Percentiles rank a stretch among this genome's conserved stretches.
Conservation (phyloP, 2,329 filamentous ascomycete genomes). For the Scedosporium boydii region DNA sequence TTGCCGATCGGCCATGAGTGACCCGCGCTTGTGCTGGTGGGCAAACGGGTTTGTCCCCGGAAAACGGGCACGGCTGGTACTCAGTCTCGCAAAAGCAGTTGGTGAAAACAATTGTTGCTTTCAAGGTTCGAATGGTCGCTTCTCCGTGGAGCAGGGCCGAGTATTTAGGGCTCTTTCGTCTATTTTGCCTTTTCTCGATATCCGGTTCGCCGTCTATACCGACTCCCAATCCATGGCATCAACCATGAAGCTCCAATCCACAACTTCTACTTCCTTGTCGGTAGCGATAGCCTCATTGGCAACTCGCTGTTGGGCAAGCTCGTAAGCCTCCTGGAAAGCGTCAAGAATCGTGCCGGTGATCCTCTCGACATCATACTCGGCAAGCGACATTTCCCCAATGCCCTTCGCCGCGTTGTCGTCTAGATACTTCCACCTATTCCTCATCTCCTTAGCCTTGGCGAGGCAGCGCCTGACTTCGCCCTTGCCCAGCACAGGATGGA, state of each 20-base stretch:
- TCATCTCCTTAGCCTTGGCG: constrained; percentile 56
- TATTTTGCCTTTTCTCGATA: not conserved
- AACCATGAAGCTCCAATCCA: constrained; percentile 46
- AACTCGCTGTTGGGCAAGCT: constrained; percentile 26
- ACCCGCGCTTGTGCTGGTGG: no score
- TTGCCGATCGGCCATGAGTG: no score
- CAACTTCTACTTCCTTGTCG: constrained; percentile 19
- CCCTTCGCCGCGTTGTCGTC: constrained; percentile 31
- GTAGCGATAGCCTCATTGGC: constrained; percentile 12
- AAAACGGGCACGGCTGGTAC: no score
- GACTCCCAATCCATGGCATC: constrained; percentile 51
- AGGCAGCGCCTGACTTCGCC: constrained; percentile 49
- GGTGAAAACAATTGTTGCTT: no score
- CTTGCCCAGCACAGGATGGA: constrained; percentile 44
- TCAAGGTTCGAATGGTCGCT: no score
- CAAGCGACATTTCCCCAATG: constrained; percentile 28
- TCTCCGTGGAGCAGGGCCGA: no score
- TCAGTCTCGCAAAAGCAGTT: no score
- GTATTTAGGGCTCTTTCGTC: not conserved
- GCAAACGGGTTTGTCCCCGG: no score
- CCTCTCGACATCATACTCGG: constrained; percentile 50
- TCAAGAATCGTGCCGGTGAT: constrained; percentile 49
- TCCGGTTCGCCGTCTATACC: not conserved
- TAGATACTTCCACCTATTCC: constrained; percentile 65
- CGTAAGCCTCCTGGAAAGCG: constrained; percentile 50